Base-by-base conservation (phyloP, 495 filamentous ascomycete genomes). In the Hypoxylon lienhwacheense region DNA sequence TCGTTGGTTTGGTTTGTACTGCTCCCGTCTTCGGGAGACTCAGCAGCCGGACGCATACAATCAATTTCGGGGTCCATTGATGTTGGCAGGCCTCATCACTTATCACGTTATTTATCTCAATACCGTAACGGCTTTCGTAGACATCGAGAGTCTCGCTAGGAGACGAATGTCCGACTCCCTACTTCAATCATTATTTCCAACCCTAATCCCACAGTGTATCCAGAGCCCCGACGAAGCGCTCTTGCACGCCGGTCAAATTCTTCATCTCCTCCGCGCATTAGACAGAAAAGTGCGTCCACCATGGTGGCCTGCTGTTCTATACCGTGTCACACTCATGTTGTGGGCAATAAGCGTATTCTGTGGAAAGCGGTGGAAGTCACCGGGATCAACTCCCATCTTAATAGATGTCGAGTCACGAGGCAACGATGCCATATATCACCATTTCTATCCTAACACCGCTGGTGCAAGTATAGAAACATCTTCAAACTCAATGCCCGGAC, bases 221-320 rank as follows among this genome's bases (percentile, higher is more conserved):
- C 37, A 51, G 11, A 42, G 28, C 14, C 47, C 47, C 5, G 36
- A 51, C 14, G 47, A 51, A 7, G 36, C 47, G 5, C 11, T 51
- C 0, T 32, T 51, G 4, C 47, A 51, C 14, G 29, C 29, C 12
- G 47, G 47, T 19, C 47, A 29, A 12, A 42, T 51, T n/a, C 26
- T 51, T 5, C 12, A 42, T 26, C 36, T 51, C 19, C 37, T 51
- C 14, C 47, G 47, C 19, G 6, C 19, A 2, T 21, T 51, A 11
- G 47, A 51, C 29, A 37, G 21, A 14, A 51, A 51, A 42, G 25
- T 26, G 4, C 36, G 47, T 2, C 47, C 47, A 1, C 37, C 47
- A 7, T 51, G 47, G 47, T 51, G 47, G 47, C 37, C 47, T 4
- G 37, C 47, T 11, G 47, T 29, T 32, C 36, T 51, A 14, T 51